Evolutionary conservation across 805 yeast species (phyloP), one percentile per base, ranked within the genome.

Genomic region (Pichia scutulata): DNA sequence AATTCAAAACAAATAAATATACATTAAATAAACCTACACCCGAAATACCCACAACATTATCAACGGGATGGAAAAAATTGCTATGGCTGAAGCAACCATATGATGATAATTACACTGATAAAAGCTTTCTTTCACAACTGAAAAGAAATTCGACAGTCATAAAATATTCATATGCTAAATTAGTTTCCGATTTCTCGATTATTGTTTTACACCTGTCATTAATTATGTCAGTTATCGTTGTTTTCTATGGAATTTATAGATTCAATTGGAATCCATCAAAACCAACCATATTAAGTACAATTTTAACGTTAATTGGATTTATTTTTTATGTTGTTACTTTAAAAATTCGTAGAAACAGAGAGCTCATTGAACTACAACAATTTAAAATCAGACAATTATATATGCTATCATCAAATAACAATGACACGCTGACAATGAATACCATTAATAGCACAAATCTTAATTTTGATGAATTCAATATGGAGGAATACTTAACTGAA

Each of bases 31-130:
- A 16, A 28, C 4, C n/a, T 28, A 13, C 41, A 47, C 18, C 39
- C 43, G 25, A 39, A 24, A 25, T 39, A 14, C 18, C 18, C 19
- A n/a, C 19, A 16, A 1, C 37, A 14, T 26, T 36, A 19, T 21
- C 18, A 10, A 47, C 50, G 21, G 43, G 47, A 4, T 90, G 98
- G 98, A 77, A 84, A 60, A 86, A 93, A 60, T 77, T 89, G 39
- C 74, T 92, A 13, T 93, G 96, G 84, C 76, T 85, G 33, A 76
- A 78, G 51, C 97, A 90, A 63, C 85, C 85, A 14, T 90, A 82
- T 61, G 95, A 96, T 0, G 99, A 92, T 64, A 93, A 90, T 66
- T 88, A 87, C 67, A 92, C 96, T 1, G 95, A 89, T 62, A 68
- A 70, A 2, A 76, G 89, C 3, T 92, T 92, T 62, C 71, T 90